Conservation (phyloP, 257 asterid genomes). For the Plantago ovata region DNA sequence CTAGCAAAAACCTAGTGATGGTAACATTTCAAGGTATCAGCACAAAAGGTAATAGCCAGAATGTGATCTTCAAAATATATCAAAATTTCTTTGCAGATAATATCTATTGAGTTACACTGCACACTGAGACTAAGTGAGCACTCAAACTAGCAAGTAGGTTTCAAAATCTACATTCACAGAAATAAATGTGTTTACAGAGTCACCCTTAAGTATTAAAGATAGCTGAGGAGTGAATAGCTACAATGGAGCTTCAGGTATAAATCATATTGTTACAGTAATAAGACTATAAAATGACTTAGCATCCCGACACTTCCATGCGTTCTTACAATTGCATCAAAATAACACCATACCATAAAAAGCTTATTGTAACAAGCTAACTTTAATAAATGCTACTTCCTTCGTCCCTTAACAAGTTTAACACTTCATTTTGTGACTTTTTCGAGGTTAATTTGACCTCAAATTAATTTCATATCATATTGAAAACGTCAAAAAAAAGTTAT, state of each 20-base stretch:
- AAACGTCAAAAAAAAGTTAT: too few relatives aligned
- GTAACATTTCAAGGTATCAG: slow-evolving; percentile 18
- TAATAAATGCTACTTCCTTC: too few relatives aligned
- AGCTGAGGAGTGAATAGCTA: not conserved
- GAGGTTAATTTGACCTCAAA: too few relatives aligned
- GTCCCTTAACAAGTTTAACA: too few relatives aligned
- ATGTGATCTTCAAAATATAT: not conserved
- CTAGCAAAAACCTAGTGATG: slow-evolving; percentile 82
- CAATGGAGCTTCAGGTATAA: not conserved
- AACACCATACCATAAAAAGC: not conserved
- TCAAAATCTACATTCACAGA: too few relatives aligned
- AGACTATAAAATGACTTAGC: not conserved
- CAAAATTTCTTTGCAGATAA: not conserved
- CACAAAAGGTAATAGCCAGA: not conserved
- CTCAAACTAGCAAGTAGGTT: slow-evolving; percentile 1
- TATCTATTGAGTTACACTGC: not conserved
- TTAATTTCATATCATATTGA: too few relatives aligned
- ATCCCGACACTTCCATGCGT: not conserved
- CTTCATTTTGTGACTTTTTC: too few relatives aligned
- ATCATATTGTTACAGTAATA: not conserved
- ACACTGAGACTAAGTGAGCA: slow-evolving; percentile 10
- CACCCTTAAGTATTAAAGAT: too few relatives aligned
- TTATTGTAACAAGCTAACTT: too few relatives aligned
- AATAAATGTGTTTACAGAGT: too few relatives aligned
- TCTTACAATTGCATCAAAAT: slow-evolving; percentile 3